Percentiles rank a stretch among this genome's conserved stretches.
Evolutionary conservation across 345 rosid genomes (phyloP).

Genomic region (Aquilaria malaccensis): DNA sequence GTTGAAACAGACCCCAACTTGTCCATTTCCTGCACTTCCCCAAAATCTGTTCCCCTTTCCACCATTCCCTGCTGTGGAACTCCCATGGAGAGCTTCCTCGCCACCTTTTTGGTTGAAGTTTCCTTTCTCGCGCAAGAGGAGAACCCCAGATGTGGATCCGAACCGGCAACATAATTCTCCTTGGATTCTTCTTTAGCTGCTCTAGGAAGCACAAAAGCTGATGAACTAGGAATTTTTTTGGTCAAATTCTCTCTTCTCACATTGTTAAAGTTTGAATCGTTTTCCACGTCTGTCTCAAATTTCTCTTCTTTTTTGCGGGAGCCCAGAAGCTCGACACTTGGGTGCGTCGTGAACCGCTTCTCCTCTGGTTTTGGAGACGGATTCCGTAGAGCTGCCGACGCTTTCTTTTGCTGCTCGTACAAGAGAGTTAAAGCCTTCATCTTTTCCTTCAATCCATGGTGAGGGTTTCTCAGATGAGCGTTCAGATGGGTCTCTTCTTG

Average conservation of each 20-base stretch:
- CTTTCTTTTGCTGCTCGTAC: constrained; percentile 89
- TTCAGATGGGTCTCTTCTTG: constrained; percentile 30
- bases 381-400: constrained; percentile 42
- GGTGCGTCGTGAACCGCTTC: constrained; percentile 39
- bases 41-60: constrained; percentile 18
- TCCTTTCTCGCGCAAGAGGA: constrained; percentile 42
- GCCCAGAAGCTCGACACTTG: constrained; percentile 43
- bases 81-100: constrained; percentile 74
- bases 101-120: constrained; percentile 23
- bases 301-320: constrained; percentile 35
- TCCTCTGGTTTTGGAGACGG: constrained; percentile 42
- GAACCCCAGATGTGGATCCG: constrained; percentile 50
- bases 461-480: constrained; percentile 57
- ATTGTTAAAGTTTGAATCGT: constrained; percentile 21
- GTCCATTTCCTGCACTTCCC: constrained; percentile 28
- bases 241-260: constrained; percentile 41
- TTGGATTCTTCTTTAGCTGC: constrained; percentile 47
- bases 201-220: constrained; percentile 40
- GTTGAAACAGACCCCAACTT: constrained; percentile 29
- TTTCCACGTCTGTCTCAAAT: constrained; percentile 19
- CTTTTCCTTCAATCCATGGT: constrained; percentile 89
- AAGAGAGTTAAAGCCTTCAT: constrained; percentile 79
- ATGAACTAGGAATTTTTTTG: constrained; percentile 23
- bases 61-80: constrained; percentile 18
- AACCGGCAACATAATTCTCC: constrained; percentile 54